These are phyloP conservation scores for Pythium rishiriense DNA, from an alignment of 352 stramenopile genomes.

Conservation along the genomic window DNA sequence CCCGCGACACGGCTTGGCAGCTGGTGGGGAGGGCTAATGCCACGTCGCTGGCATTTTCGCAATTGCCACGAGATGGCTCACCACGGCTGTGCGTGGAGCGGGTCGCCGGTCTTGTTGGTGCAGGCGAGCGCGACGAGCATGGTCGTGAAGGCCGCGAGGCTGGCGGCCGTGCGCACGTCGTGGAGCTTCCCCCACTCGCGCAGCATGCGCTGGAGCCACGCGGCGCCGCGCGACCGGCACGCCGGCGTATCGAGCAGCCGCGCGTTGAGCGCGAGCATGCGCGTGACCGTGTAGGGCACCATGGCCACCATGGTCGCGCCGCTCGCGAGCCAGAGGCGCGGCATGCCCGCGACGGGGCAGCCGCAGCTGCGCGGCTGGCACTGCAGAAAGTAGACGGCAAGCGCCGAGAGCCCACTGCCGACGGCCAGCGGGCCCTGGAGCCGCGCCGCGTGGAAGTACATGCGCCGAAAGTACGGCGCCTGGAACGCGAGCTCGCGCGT, in stretches of 20 bases:
- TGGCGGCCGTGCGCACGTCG: constrained; percentile 48
- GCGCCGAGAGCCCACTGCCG: constrained; percentile 49
- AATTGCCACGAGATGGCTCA: no score
- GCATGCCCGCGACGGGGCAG: constrained; percentile 31
- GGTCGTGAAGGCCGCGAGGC: constrained; percentile 51
- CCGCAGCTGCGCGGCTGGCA: constrained; percentile 20
- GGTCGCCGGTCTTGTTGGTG: constrained; percentile 3
- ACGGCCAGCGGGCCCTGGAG: constrained; percentile 63
- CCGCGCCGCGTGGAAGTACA: constrained; percentile 75
- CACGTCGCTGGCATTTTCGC: no score
- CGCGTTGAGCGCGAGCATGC: constrained; percentile 68
- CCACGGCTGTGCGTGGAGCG: constrained; percentile 1
- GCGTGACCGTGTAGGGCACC: constrained; percentile 64
- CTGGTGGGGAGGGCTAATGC: no score
- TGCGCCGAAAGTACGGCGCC: constrained; percentile 71
- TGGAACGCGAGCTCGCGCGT: constrained; percentile 56
- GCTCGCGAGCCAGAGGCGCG: constrained; percentile 54
- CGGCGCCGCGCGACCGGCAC: constrained; percentile 38
- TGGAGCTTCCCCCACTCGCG: constrained; percentile 57
- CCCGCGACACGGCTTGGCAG: constrained; percentile 10
- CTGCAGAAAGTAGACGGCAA: constrained; percentile 51
- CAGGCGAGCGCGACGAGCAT: constrained; percentile 68
- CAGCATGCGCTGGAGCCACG: constrained; percentile 59
- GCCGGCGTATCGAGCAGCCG: constrained; percentile 53
- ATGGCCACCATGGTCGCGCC: constrained; percentile 57